A percentile compares a stretch with the other conserved stretches of the same genome.
Evolutionary conservation across 2,329 filamentous ascomycete genomes (phyloP).

Genomic region (Huntiella abstrusa): DNA sequence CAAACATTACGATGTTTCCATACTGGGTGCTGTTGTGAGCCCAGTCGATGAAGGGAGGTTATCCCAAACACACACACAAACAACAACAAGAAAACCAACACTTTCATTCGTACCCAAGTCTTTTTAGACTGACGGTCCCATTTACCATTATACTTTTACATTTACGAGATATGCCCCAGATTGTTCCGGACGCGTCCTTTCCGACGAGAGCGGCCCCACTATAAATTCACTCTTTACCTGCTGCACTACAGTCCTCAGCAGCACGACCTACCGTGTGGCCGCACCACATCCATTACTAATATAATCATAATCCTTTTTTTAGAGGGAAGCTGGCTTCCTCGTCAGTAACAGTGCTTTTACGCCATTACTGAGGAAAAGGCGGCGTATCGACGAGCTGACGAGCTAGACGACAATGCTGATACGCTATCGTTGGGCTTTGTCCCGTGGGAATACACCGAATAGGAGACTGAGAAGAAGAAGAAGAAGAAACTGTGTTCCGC

Average conservation of each 20-base stretch:
- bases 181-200: too few relatives aligned
- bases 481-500: neutral
- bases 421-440: constrained; percentile 26
- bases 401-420: constrained; percentile 29
- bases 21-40: too few relatives aligned
- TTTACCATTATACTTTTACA: neutral
- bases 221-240: too few relatives aligned
- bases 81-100: constrained; percentile 13
- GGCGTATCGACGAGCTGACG: constrained; percentile 20
- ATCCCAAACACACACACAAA: neutral
- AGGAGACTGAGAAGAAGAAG: neutral
- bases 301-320: constrained; percentile 4
- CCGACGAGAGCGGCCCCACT: too few relatives aligned
- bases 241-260: too few relatives aligned
- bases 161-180: constrained; percentile 7
- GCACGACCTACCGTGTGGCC: too few relatives aligned
- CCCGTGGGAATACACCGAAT: constrained; percentile 8
- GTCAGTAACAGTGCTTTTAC: constrained; percentile 27
- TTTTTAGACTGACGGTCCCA: neutral
- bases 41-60: too few relatives aligned
- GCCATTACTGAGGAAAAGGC: constrained; percentile 25
- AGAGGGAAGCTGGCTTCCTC: constrained; percentile 15
- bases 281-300: neutral
- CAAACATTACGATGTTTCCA: too few relatives aligned
- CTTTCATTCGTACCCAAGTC: constrained; percentile 3